Evolutionary conservation across 176 grass and related monocot genomes (phyloP), one percentile per base, ranked within the genome.

Genomic region (Eleusine coracana): DNA sequence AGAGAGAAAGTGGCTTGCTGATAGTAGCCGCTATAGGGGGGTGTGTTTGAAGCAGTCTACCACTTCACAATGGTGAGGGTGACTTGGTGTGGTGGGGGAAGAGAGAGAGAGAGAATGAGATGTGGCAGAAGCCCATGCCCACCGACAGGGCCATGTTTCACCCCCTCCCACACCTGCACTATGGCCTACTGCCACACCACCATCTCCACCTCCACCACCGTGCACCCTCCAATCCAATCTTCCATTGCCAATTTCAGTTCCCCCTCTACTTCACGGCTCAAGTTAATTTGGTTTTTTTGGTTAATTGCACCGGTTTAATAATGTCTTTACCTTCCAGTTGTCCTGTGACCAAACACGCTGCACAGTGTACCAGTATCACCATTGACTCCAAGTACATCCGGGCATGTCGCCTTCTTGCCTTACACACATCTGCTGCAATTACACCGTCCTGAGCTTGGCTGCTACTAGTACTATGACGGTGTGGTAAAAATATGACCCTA

Each of bases 141-240:
- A 92, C 90, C 87, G 87, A 90, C 93, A 92, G 87, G 58, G 78
- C 74, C 84, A 83, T 89, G 81, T 87, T 91, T 94, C 81, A 85
- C 87, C 85, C 61, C 92, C 79, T 44, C 92, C 55, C 71, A 81
- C 60, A 73, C 72, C 81, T 85, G 87, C 81, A 87, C 84, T 36
- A 77, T 71, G 90, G 71, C 79, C 86, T 86, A 89, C 74, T 60
- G 56, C 68, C 18, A 4, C 18, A 10, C 66, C 41, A 16, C 76
- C 56, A 58, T n/a, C 42, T 25, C 16, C 31, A 34, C 31, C 66
- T 4, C 64, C 36, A 25, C 66, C 61, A 41, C 72, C 27, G 34
- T 5, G 52, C 36, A 23, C 65, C 58, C 15, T 37, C 49, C 28
- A 66, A 15, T 15, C 73, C 3, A 46, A 46, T 56, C 54, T 56